phyloP scores from a whole-genome alignment of 2,329 filamentous ascomycete species.

The Aureobasidium sp. region DNA sequence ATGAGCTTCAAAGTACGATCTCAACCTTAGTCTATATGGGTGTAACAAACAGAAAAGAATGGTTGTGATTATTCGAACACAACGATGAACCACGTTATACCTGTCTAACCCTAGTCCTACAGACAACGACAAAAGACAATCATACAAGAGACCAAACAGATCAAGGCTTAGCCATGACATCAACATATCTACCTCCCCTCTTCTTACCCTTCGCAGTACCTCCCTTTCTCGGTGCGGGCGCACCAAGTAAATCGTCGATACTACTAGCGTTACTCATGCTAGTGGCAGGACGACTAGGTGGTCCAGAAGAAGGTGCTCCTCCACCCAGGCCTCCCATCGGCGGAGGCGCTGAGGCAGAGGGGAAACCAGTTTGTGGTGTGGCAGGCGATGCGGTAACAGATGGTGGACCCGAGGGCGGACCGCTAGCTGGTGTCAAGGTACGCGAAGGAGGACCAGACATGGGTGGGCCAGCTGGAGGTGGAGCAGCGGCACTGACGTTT shows the following conservation, averaged over 20 bases:
- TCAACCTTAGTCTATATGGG: no score
- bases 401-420: slow-evolving; percentile 25
- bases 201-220: slow-evolving; percentile 56
- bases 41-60: no score
- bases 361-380: slow-evolving; percentile 20
- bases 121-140: not conserved
- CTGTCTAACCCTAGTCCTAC: not conserved
- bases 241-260: slow-evolving; percentile 85
- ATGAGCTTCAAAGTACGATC: no score
- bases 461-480: slow-evolving; percentile 7
- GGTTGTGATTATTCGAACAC: no score
- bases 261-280: slow-evolving; percentile 87
- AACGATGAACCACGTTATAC: no score
- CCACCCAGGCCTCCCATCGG: slow-evolving; percentile 21
- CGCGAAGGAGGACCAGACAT: slow-evolving; percentile 24
- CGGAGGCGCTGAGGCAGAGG: slow-evolving; percentile 18
- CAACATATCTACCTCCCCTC: slow-evolving; percentile 84
- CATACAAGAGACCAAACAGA: not conserved
- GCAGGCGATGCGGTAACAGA: not conserved
- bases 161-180: slow-evolving; percentile 73
- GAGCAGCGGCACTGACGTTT: slow-evolving; percentile 17
- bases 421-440: slow-evolving; percentile 19
- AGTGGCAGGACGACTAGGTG: slow-evolving; percentile 64
- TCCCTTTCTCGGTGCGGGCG: slow-evolving; percentile 62
- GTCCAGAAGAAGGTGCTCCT: slow-evolving; percentile 35